Evolutionary conservation across 2,329 filamentous ascomycete species (phyloP), one percentile per base, ranked within the genome.

Genomic region (Hypoxylon sp.): DNA sequence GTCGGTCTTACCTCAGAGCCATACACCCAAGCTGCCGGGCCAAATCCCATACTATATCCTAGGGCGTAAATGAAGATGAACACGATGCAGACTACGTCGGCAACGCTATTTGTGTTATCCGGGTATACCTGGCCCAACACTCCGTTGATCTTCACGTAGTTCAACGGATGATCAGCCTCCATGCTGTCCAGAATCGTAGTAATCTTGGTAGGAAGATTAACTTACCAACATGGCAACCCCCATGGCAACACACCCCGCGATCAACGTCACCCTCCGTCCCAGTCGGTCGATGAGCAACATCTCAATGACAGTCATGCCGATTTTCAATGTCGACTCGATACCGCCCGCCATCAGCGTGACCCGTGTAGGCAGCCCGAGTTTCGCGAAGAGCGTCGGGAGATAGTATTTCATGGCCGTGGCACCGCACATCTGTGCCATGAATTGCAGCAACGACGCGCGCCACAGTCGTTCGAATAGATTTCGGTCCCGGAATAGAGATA

Each of bases 371-470:
- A 83, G 65, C 0, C 82, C 81, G 1, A 84, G 67, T 2, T 74
- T 74, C 41, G 72, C 65, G 50, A 84, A 78, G 6, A 83, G 76
- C 0, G 74, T 76, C 0, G 81, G 81, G 0, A 84, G 72, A 57
- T 83, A 83, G 59, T 84, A 83, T 59, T 84, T 83, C 72, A 84
- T 83, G 2, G 79, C 80, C 0, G 80, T 79, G 9, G 80, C 79
- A 13, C 81, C 81, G 57, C 79, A 82, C 77, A 83, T 80, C 58
- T 82, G 79, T 0, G 79, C 78, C 77, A 84, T 79, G 65, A 84
- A 83, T 63, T 83, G 80, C 4, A 84, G 70, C 1, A 83, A 67
- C 0, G 78, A 74, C 1, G 80, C 79, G 12, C 81, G 74, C 82
- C 81, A 84, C 9, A 84, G 69, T 0, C 81, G 73, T 9, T 75